These are phyloP conservation scores for Trichoderma harzianum DNA, from an alignment of 2,329 filamentous ascomycete species.

Conservation along the genomic window DNA sequence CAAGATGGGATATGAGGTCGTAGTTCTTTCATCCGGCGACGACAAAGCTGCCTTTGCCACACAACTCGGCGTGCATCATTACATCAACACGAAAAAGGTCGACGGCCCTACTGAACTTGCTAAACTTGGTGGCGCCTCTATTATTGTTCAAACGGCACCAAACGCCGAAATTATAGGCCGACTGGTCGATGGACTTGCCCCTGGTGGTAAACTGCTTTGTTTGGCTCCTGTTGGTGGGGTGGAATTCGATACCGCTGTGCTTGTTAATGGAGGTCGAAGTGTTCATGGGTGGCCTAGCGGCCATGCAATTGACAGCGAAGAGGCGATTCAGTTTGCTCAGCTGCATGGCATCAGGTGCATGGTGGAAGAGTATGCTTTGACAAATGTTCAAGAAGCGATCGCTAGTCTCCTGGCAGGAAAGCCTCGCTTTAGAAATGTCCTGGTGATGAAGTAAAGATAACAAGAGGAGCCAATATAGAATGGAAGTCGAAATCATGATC, in stretches of 20 bases:
- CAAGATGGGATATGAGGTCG: slow-evolving; percentile 72
- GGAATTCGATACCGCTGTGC: neutral
- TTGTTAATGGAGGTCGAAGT: neutral
- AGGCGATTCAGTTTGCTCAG: neutral
- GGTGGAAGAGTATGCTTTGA: neutral
- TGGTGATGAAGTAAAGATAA: neutral
- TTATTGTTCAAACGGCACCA: slow-evolving; percentile 63
- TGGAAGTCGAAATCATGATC: neutral
- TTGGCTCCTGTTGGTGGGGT: slow-evolving; percentile 47
- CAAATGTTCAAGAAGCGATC: neutral
- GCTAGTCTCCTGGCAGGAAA: neutral
- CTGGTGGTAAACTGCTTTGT: slow-evolving; percentile 57
- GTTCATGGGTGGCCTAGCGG: neutral
- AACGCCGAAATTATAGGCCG: slow-evolving; percentile 52
- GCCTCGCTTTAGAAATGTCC: neutral
- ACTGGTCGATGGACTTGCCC: slow-evolving; percentile 51
- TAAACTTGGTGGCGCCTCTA: slow-evolving; percentile 57
- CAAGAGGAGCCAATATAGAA: neutral
- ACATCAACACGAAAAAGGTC: slow-evolving; percentile 49
- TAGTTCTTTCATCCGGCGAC: slow-evolving; percentile 62
- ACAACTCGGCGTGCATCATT: slow-evolving; percentile 42
- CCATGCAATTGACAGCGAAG: neutral
- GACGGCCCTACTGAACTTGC: slow-evolving; percentile 48
- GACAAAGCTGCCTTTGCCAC: slow-evolving; percentile 66
- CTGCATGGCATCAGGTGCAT: neutral